phyloP scores from a whole-genome alignment of 352 stramenopile species.

The Phytophthora rubi region DNA sequence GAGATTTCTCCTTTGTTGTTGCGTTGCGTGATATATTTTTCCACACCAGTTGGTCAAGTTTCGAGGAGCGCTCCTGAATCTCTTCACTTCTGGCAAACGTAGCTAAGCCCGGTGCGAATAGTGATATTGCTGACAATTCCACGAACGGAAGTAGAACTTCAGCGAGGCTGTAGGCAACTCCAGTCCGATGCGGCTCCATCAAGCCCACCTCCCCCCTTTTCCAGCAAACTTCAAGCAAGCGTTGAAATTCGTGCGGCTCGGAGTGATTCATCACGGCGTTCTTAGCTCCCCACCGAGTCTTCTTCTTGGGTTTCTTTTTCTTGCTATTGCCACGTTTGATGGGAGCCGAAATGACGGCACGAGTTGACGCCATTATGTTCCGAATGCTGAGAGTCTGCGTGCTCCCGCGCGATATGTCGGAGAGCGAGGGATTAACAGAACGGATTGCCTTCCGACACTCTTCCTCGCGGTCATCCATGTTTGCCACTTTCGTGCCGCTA shows the following conservation, averaged over 20 bases:
- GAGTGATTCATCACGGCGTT: conserved; percentile 54
- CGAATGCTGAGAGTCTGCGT: conserved; percentile 11
- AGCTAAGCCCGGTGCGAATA: conserved; percentile 9
- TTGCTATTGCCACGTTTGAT: conserved; percentile 6
- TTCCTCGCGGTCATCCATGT: conserved; percentile 6
- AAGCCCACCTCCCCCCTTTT: conserved; percentile 7
- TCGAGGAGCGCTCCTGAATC: conserved; percentile 7
- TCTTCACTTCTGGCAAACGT: not conserved
- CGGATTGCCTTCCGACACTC: conserved; percentile 17
- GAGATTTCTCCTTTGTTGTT: conserved; percentile 7
- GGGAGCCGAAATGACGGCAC: conserved; percentile 4
- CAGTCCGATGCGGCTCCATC: conserved; percentile 29
- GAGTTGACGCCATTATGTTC: conserved; percentile 29
- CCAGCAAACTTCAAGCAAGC: conserved; percentile 27
- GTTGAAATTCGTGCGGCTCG: conserved; percentile 45
- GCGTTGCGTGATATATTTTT: conserved; percentile 21
- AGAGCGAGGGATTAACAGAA: conserved; percentile 15
- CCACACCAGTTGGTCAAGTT: conserved; percentile 31
- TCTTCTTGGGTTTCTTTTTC: conserved; percentile 27
- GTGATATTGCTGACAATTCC: conserved; percentile 12
- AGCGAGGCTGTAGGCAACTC: not conserved
- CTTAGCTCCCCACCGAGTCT: conserved; percentile 13
- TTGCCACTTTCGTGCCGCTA: not conserved
- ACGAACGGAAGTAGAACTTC: conserved; percentile 30
- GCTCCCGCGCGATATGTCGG: conserved; percentile 12